Base-by-base conservation (phyloP, 805 yeast genomes). In the Cyberlindnera sargentensis region DNA sequence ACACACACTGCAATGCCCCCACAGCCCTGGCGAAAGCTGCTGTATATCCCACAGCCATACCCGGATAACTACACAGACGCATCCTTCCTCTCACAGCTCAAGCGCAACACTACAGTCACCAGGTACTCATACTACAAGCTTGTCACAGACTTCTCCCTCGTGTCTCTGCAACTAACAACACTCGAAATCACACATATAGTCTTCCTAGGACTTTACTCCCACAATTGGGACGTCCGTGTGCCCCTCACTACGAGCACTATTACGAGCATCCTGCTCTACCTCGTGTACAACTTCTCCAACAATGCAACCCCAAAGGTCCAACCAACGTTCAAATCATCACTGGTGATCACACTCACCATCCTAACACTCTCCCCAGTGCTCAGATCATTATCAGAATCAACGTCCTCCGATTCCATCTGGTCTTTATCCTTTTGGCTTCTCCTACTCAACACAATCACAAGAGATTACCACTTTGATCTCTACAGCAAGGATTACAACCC, bases 391-490 rank as follows among this genome's bases (percentile, higher is more conserved):
- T 88, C 96, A 0, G 78, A 80, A 54, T 84, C 96, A 0, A 88
- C 96, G 0, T 79, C 96, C 0, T 83, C 93, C 0, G 98, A 93
- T 65, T 87, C 96, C 11, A 88, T 93, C 47, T 91, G 98, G 97
- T 89, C 95, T 0, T 63, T 93, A 4, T 78, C 95, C 6, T 79
- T 82, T 38, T 83, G 96, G 80, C 67, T 93, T 11, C 80, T 85
- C 30, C 52, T 87, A 8, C 66, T 80, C 36, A 88, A 88, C 54
- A 65, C 89, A 3, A 56, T 81, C 26, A 71, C 80, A 52, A 80
- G 82, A 57, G 86, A 86, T 62, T 82, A 84, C 60, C 73, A 84
- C 32, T 68, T 75, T 55, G 76, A 75, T 48, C 57, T 73, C n/a
- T 52, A 29, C n/a, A 28, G n/a, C 20, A 28, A 39, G 31, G 36